A percentile compares a stretch with the other conserved stretches of the same genome.
Evolutionary conservation across 2,329 filamentous ascomycete species (phyloP).

Genomic region (Aureobasidium sp.): DNA sequence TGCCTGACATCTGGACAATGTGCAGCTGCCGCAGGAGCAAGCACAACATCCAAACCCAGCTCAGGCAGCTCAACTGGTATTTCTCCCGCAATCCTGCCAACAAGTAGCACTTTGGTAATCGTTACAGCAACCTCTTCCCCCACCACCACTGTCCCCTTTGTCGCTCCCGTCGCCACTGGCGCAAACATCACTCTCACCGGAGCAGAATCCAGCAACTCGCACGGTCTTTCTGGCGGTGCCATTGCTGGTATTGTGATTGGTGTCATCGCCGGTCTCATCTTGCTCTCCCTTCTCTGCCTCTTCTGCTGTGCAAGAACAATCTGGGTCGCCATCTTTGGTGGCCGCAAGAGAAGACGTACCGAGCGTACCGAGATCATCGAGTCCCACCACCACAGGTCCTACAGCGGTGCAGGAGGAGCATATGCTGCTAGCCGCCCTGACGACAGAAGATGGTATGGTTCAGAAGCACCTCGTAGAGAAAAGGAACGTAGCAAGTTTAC

Average conservation of each 20-base stretch:
- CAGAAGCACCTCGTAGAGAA: constrained; percentile 26
- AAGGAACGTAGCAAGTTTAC: constrained; percentile 28
- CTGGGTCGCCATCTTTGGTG: constrained; percentile 51
- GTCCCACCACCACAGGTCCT: constrained; percentile 50
- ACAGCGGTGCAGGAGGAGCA: constrained; percentile 49
- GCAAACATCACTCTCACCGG: constrained; percentile 35
- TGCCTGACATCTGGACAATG: constrained; percentile 56
- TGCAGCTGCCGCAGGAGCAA: constrained; percentile 38
- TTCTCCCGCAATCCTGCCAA: constrained; percentile 38
- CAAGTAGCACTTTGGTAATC: constrained; percentile 48
- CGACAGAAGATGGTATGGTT: constrained; percentile 41
- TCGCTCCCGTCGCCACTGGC: constrained; percentile 46
- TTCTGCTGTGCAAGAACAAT: constrained; percentile 56
- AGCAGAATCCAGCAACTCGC: constrained; percentile 20
- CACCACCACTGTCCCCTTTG: constrained; percentile 41
- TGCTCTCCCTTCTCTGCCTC: constrained; percentile 64
- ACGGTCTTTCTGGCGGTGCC: constrained; percentile 57
- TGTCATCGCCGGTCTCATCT: constrained; percentile 55
- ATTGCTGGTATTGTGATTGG: constrained; percentile 78
- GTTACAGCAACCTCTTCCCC: constrained; percentile 38
- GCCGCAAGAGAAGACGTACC: constrained; percentile 31
- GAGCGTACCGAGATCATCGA: constrained; percentile 51
- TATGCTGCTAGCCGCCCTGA: constrained; percentile 11
- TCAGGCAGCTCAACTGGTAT: constrained; percentile 32
- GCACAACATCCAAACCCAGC: constrained; percentile 18